These are phyloP conservation scores for Alternaria longipes DNA, from an alignment of 2,329 filamentous ascomycete genomes.

Conservation along the genomic window DNA sequence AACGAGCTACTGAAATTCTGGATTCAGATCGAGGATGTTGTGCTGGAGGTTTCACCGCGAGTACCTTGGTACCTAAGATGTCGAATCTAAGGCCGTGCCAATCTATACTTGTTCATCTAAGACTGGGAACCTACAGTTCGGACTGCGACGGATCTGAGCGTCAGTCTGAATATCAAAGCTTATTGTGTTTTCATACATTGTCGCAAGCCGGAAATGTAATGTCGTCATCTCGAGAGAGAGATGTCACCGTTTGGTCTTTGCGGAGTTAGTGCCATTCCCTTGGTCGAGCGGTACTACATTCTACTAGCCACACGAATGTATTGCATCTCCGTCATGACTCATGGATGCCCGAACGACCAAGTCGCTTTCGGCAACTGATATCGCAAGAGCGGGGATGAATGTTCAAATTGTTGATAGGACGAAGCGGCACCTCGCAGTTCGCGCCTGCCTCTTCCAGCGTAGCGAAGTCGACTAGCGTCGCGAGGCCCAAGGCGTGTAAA, in stretches of 20 bases:
- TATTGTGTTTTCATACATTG: not conserved
- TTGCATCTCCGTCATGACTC: not conserved
- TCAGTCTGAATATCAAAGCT: not conserved
- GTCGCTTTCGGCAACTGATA: slow-evolving; percentile 1
- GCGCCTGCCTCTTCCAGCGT: slow-evolving; percentile 12
- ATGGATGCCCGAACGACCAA: not conserved
- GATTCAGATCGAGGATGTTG: no score
- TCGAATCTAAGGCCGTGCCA: not conserved
- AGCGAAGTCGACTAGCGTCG: not conserved
- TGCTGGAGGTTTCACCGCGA: no score
- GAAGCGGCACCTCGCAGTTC: not conserved
- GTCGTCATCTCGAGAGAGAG: not conserved
- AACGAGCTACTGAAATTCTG: no score
- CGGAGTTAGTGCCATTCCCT: not conserved
- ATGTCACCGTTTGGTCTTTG: not conserved
- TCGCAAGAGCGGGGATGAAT: not conserved
- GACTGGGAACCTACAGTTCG: not conserved
- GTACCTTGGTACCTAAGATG: not conserved
- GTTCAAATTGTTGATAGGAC: slow-evolving; percentile 3
- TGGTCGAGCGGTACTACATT: not conserved
- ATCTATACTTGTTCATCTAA: not conserved
- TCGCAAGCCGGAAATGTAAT: not conserved
- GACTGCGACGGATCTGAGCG: not conserved
- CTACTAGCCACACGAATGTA: not conserved
- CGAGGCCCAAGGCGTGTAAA: not conserved